Percentiles rank a stretch among this genome's conserved stretches.
Conservation (phyloP, 139 green algal species). For the Gonium pectorale region DNA sequence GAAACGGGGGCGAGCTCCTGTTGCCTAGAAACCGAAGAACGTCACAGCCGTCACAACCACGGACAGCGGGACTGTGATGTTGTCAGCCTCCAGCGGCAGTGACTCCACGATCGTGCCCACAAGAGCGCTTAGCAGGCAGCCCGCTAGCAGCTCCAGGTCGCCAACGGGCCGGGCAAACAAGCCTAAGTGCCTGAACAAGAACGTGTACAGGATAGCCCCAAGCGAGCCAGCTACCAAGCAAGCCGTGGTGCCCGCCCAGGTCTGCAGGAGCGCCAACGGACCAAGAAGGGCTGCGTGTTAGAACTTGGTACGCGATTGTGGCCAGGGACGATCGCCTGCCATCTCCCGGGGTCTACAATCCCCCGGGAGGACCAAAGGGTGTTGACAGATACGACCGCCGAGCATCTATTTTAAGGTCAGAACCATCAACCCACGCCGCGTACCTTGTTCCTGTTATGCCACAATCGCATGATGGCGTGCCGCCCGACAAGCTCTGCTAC, state of each 20-base stretch:
- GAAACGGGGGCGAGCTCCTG: too few relatives aligned
- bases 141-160: background rate
- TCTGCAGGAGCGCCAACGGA: background rate
- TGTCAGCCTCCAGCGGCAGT: constrained; percentile 31
- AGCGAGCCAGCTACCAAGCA: background rate
- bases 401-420: too few relatives aligned
- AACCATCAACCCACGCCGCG: too few relatives aligned
- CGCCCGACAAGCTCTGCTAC: constrained; percentile 43
- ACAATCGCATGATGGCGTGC: background rate
- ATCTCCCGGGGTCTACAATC: too few relatives aligned
- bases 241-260: constrained; percentile 20
- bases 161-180: background rate
- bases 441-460: constrained; percentile 22
- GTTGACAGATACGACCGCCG: too few relatives aligned
- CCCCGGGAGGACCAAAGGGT: too few relatives aligned
- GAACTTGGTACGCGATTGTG: too few relatives aligned
- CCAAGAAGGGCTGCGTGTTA: background rate
- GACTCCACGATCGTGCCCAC: constrained; percentile 32
- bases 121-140: background rate
- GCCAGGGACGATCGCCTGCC: too few relatives aligned
- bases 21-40: constrained; percentile 27
- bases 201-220: background rate
- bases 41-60: background rate
- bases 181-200: background rate
- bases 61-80: constrained; percentile 31